Percentiles rank a stretch among this genome's conserved stretches.
Conservation (phyloP, 805 yeast species). For the Lipomyces sp. region DNA sequence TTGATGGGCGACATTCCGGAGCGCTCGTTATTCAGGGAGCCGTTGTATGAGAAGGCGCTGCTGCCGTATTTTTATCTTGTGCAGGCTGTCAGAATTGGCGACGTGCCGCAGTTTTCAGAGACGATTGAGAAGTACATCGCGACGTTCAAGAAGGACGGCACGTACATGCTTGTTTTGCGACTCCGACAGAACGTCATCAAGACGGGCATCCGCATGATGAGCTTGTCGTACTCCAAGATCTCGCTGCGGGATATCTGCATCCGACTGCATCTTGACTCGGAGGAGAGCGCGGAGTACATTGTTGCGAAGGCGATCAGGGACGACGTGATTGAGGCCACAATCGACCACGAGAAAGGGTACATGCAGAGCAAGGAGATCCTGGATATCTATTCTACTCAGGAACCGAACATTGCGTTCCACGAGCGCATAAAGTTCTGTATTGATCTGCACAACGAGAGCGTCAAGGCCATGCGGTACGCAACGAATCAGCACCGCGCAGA, state of each 20-base stretch:
- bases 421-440: conserved; percentile 92
- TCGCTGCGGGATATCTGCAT: conserved; percentile 92
- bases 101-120: conserved; percentile 72
- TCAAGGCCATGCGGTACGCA: conserved; percentile 93
- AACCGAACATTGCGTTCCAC: conserved; percentile 84
- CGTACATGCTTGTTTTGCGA: conserved; percentile 78
- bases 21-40: conserved; percentile 70
- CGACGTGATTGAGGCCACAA: conserved; percentile 92
- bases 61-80: conserved; percentile 83
- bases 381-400: conserved; percentile 81
- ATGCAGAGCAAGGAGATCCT: conserved; percentile 85
- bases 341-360: conserved; percentile 84
- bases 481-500: conserved; percentile 50
- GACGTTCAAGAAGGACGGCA: conserved; percentile 68
- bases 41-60: conserved; percentile 55
- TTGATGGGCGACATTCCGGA: conserved; percentile 97
- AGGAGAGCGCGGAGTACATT: conserved; percentile 93
- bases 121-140: conserved; percentile 62
- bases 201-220: conserved; percentile 92
- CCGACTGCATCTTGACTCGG: conserved; percentile 86
- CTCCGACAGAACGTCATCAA: conserved; percentile 95
- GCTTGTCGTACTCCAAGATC: conserved; percentile 84
- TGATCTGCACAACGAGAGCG: conserved; percentile 84
- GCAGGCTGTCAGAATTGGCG: conserved; percentile 89
- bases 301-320: conserved; percentile 96